Percentiles rank a stretch among this genome's conserved stretches.
phyloP scores from a whole-genome alignment of 2,329 filamentous ascomycete genomes.

The Xylariaceae sp. region DNA sequence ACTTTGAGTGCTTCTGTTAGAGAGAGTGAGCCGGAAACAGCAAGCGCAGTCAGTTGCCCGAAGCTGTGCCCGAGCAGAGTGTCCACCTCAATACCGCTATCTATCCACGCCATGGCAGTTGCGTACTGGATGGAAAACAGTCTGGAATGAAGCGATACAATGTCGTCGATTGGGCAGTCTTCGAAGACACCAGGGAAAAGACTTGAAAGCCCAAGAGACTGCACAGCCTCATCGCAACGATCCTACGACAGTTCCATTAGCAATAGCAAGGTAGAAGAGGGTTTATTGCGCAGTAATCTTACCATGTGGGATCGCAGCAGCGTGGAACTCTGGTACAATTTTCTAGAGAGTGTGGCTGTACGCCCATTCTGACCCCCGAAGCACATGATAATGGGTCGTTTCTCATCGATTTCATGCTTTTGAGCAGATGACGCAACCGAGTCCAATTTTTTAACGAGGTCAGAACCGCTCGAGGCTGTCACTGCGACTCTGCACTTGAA shows the following conservation, averaged over 20 bases:
- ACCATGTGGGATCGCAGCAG: slow-evolving; percentile 31
- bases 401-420: not conserved
- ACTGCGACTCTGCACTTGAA: not conserved
- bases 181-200: slow-evolving; percentile 33
- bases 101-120: slow-evolving; percentile 35
- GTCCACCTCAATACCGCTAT: slow-evolving; percentile 29
- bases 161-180: slow-evolving; percentile 25
- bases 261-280: too few species aligned
- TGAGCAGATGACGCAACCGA: not conserved
- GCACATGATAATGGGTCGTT: not conserved
- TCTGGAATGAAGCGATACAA: slow-evolving; percentile 34
- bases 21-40: slow-evolving; percentile 32
- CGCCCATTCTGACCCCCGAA: not conserved
- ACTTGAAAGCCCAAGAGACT: slow-evolving; percentile 27
- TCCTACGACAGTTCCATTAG: too few species aligned
- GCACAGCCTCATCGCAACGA: slow-evolving; percentile 30
- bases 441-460: not conserved
- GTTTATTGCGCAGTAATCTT: too few species aligned
- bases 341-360: not conserved
- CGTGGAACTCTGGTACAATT: slow-evolving; percentile 7
- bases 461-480: not conserved
- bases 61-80: slow-evolving; percentile 40
- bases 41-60: slow-evolving; percentile 37
- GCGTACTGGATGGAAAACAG: slow-evolving; percentile 39
- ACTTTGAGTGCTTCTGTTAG: slow-evolving; percentile 32